These are phyloP conservation scores for Yamadazyma akitaensis DNA, from an alignment of 805 yeast species.

Conservation along the genomic window DNA sequence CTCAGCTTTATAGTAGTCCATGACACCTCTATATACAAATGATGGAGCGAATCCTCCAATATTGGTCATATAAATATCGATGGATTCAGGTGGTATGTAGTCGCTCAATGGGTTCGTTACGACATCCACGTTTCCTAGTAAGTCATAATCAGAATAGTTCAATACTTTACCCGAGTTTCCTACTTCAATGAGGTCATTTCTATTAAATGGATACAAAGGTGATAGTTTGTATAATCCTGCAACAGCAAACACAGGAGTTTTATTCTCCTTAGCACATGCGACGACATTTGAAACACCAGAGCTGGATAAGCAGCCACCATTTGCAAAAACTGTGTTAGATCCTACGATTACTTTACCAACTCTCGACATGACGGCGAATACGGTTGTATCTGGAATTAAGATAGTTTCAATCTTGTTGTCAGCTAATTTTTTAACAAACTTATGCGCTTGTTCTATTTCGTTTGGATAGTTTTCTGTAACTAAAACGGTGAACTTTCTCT, in stretches of 20 bases:
- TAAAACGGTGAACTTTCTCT: slow-evolving; percentile 86
- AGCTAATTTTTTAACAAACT: slow-evolving; percentile 74
- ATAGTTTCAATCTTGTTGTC: slow-evolving; percentile 86
- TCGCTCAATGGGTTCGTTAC: slow-evolving; percentile 83
- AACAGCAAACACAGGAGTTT: slow-evolving; percentile 94
- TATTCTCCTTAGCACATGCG: slow-evolving; percentile 92
- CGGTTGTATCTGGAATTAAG: slow-evolving; percentile 88
- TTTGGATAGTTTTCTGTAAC: slow-evolving; percentile 94
- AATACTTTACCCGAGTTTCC: slow-evolving; percentile 91
- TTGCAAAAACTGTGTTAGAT: slow-evolving; percentile 87
- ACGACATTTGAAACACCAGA: slow-evolving; percentile 92
- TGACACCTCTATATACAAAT: slow-evolving; percentile 89
- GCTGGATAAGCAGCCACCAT: slow-evolving; percentile 89
- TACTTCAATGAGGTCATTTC: slow-evolving; percentile 79
- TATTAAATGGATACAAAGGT: slow-evolving; percentile 87
- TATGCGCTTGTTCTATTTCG: slow-evolving; percentile 71
- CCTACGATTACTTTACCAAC: slow-evolving; percentile 96
- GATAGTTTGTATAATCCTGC: slow-evolving; percentile 92
- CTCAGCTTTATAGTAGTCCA: slow-evolving; percentile 87
- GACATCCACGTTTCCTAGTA: slow-evolving; percentile 73
- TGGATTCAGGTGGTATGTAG: slow-evolving; percentile 89
- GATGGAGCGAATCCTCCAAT: slow-evolving; percentile 96
- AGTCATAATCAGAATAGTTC: slow-evolving; percentile 64
- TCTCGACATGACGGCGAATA: slow-evolving; percentile 93
- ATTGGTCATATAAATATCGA: slow-evolving; percentile 91